These are phyloP conservation scores for Termitomyces sp. DNA, from an alignment of 768 basidiomycete genomes.

Conservation along the genomic window DNA sequence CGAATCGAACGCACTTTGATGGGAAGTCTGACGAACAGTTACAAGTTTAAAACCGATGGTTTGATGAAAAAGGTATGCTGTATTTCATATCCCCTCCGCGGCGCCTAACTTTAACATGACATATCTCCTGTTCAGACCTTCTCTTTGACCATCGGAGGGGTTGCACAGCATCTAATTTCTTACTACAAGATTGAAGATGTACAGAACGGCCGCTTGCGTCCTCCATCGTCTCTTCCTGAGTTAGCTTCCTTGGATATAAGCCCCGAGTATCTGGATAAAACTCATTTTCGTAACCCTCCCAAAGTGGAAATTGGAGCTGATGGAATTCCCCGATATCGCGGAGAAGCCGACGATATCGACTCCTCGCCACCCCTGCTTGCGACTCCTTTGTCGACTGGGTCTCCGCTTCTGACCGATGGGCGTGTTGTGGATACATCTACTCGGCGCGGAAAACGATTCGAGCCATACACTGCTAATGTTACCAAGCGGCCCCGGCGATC, in stretches of 20 bases:
- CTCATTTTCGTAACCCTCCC: slow-evolving; percentile 87
- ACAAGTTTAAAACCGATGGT: slow-evolving; percentile 89
- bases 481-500: slow-evolving; percentile 12
- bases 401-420: slow-evolving; percentile 45
- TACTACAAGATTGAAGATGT: slow-evolving; percentile 95
- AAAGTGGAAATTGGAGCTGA: slow-evolving; percentile 83
- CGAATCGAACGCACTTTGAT: slow-evolving; percentile 77
- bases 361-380: slow-evolving; percentile 32
- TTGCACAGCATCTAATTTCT: slow-evolving; percentile 88
- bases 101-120: slow-evolving; percentile 4
- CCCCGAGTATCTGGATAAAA: slow-evolving; percentile 83
- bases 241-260: slow-evolving; percentile 82
- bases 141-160: slow-evolving; percentile 79
- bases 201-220: slow-evolving; percentile 77
- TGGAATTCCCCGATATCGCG: slow-evolving; percentile 76
- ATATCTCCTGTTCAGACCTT: slow-evolving; percentile 58
- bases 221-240: slow-evolving; percentile 85
- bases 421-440: slow-evolving; percentile 28
- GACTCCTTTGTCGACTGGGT: slow-evolving; percentile 36
- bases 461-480: slow-evolving; percentile 8
- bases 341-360: slow-evolving; percentile 73
- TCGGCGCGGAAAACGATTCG: slow-evolving; percentile 13
- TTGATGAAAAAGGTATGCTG: slow-evolving; percentile 91
- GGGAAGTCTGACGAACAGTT: slow-evolving; percentile 87
- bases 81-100: not conserved